Percentiles rank a stretch among this genome's conserved stretches.
phyloP scores from a whole-genome alignment of 768 basidiomycete genomes.

The Serendipita vermifera region DNA sequence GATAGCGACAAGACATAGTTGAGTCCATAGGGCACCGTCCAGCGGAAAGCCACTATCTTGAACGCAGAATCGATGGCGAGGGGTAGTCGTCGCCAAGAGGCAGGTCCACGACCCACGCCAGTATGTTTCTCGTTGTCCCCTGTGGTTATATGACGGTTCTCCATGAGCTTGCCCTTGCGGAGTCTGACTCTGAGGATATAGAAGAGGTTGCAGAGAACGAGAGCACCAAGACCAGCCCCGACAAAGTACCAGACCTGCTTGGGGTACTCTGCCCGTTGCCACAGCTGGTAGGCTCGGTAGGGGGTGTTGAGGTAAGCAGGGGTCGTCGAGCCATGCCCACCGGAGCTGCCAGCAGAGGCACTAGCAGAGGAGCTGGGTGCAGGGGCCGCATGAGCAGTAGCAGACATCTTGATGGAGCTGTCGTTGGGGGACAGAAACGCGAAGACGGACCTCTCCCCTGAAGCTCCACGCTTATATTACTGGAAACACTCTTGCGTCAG shows the following conservation, averaged over 20 bases:
- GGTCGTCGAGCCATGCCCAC: not conserved
- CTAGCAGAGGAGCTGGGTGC: not conserved
- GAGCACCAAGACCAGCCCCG: slow-evolving; percentile 24
- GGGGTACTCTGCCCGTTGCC: slow-evolving; percentile 23
- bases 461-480: too few species aligned
- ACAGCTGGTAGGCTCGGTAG: not conserved
- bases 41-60: slow-evolving; percentile 38
- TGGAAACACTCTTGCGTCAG: too few species aligned
- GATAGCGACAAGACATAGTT: slow-evolving; percentile 26
- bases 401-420: not conserved
- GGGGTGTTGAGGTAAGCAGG: not conserved
- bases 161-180: not conserved
- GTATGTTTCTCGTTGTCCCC: not conserved
- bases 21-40: slow-evolving; percentile 34
- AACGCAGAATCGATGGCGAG: slow-evolving; percentile 32
- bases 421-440: too few species aligned
- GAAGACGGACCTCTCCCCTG: too few species aligned
- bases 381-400: not conserved
- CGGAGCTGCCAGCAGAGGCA: not conserved
- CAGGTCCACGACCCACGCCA: not conserved
- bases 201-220: slow-evolving; percentile 28
- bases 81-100: slow-evolving; percentile 20
- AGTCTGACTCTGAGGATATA: slow-evolving; percentile 22
- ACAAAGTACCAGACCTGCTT: slow-evolving; percentile 33
- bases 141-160: not conserved